Evolutionary conservation across 1,284 basidiomycete species (phyloP), one percentile per base, ranked within the genome.

Genomic region (Trametes sp.): DNA sequence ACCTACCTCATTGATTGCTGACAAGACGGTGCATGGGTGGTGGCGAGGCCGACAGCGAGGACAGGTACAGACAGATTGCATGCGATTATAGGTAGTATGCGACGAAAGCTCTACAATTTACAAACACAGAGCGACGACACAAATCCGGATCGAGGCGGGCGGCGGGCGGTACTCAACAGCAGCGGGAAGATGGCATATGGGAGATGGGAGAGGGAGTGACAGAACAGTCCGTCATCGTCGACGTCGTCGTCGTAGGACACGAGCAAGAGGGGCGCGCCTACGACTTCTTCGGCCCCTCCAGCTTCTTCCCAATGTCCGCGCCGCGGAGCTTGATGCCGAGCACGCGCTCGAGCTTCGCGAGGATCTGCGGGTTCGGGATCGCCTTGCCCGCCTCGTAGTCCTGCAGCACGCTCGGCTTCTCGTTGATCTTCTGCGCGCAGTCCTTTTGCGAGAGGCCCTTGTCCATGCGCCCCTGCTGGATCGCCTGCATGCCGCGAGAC

Each of bases 271-370:
- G 74, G 65, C 63, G 69, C 71, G 77, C 69, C 83, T 77, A 89
- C 76, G 84, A 82, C 79, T 90, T 90, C 79, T 92, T 92, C 75
- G 85, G 83, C 71, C 84, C 84, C 80, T 87, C 88, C 82, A 93
- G 75, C 79, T 91, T 91, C 83, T 92, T 89, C 76, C 92, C 92
- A 84, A 94, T 93, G 63, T 92, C 88, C 65, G 80, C 75, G 87
- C 96, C 96, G 72, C 97, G 87, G 63, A 99, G 87, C 80, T 98
- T 99, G 72, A 99, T 92, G 58, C 90, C 92, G 69, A 99, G 84
- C 46, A 83, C 82, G 56, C 96, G 87, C 82, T 99, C 97, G 71
- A 98, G 88, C 85, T 98, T 98, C 66, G 85, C 85, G 31, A 99
- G 85, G 70, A 99, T 89, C 74, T 95, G 92, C 49, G 94, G 83